Conservation (phyloP, 352 stramenopile genomes). For the Pythium diclinum region DNA sequence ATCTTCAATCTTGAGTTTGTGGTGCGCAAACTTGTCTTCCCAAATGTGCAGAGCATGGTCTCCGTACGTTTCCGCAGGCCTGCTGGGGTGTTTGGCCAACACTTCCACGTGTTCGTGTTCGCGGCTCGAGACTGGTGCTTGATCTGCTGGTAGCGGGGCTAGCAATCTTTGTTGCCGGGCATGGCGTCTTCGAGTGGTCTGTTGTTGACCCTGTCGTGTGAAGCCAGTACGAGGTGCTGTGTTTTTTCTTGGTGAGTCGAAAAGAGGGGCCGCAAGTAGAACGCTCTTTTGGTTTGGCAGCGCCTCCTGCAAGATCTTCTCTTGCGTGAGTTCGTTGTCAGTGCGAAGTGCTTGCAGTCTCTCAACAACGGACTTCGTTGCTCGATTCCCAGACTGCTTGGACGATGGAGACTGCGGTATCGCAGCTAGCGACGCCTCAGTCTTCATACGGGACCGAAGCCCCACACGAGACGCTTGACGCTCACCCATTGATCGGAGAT, state of each 20-base stretch:
- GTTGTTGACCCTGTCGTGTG: background rate
- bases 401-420: background rate
- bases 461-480: background rate
- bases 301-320: slow-evolving; percentile 19
- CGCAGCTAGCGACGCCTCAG: background rate
- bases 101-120: no score
- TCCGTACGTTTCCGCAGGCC: slow-evolving; percentile 2
- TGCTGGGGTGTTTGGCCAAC: background rate
- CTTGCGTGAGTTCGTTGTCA: slow-evolving; percentile 3
- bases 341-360: slow-evolving; percentile 11
- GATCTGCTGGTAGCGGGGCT: background rate
- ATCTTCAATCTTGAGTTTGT: slow-evolving; percentile 38
- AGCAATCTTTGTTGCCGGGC: background rate
- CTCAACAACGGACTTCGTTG: slow-evolving; percentile 1
- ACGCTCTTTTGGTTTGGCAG: slow-evolving; percentile 25
- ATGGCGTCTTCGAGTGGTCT: background rate
- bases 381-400: background rate
- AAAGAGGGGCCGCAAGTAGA: slow-evolving; percentile 5
- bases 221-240: background rate
- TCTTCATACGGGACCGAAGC: background rate
- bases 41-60: slow-evolving; percentile 37
- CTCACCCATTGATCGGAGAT: background rate
- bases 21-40: slow-evolving; percentile 53
- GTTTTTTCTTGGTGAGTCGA: slow-evolving; percentile 1
- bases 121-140: background rate